A percentile compares a stretch with the other conserved stretches of the same genome.
Conservation (phyloP, 129 eudicot species). For the Ambrosia artemisiifolia region DNA sequence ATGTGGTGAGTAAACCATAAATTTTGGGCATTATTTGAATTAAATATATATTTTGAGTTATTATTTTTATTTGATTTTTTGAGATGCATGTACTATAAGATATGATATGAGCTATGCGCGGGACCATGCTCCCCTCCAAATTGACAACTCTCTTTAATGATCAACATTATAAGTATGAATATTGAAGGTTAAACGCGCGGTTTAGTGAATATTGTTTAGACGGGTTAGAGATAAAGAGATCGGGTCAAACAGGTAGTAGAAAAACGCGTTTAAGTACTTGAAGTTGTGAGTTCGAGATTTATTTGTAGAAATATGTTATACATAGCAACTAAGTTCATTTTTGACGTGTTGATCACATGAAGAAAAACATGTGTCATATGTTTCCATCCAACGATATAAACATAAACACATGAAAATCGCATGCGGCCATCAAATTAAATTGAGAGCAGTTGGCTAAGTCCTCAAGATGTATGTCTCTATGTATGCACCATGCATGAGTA, state of each 20-base stretch:
- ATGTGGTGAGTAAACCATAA: background rate
- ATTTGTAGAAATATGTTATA: too few species aligned
- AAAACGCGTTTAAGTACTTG: too few species aligned
- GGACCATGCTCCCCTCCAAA: background rate
- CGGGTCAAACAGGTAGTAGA: background rate
- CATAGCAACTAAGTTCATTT: too few species aligned
- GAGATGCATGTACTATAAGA: background rate
- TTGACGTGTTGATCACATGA: too few species aligned
- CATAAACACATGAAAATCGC: too few species aligned
- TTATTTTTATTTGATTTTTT: background rate
- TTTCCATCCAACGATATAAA: too few species aligned
- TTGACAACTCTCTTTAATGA: background rate
- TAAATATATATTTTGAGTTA: background rate
- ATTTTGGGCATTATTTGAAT: background rate
- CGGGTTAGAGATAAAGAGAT: background rate
- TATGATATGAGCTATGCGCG: background rate
- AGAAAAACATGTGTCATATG: too few species aligned
- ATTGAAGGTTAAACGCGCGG: background rate
- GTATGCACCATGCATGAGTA: too few species aligned
- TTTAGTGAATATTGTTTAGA: background rate
- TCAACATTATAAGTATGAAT: background rate
- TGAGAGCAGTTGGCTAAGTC: too few species aligned
- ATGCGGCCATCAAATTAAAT: too few species aligned
- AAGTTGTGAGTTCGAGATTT: too few species aligned
- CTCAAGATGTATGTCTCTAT: too few species aligned